These are phyloP conservation scores for Hypocreales sp. DNA, from an alignment of 2,329 filamentous ascomycete species.

Conservation along the genomic window DNA sequence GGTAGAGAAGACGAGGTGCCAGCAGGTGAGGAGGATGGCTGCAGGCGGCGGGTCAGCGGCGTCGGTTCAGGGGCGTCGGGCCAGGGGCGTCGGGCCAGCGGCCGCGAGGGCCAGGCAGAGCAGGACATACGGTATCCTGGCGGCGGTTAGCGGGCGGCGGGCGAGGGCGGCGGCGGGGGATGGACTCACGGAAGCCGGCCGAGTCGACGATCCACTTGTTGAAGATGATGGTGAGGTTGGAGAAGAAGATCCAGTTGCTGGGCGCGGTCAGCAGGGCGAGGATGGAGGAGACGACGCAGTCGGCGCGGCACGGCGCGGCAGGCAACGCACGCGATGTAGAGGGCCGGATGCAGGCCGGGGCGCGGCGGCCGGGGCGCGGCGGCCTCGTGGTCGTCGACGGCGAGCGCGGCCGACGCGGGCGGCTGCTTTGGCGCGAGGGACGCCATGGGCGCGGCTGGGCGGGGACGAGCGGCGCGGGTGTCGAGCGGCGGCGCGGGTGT, in stretches of 20 bases:
- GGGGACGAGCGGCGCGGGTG: too few relatives aligned
- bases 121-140: slow-evolving; percentile 10
- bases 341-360: slow-evolving; percentile 15
- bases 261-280: neutral
- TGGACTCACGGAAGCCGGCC: slow-evolving; percentile 53
- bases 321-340: slow-evolving; percentile 15
- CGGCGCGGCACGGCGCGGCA: neutral
- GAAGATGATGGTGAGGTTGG: slow-evolving; percentile 74
- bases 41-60: neutral
- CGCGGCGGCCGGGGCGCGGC: neutral
- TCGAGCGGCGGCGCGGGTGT: too few relatives aligned
- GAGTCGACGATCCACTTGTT: slow-evolving; percentile 81
- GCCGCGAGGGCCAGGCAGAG: too few relatives aligned
- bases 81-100: too few relatives aligned
- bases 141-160: neutral
- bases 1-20: slow-evolving; percentile 53
- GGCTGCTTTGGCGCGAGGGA: too few relatives aligned
- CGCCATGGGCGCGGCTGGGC: too few relatives aligned
- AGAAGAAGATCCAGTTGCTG: slow-evolving; percentile 69
- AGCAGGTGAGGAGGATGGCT: slow-evolving; percentile 48
- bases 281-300: neutral
- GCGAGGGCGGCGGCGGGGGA: neutral
- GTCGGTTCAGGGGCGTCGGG: neutral
- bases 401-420: neutral
- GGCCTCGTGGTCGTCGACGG: slow-evolving; percentile 13